phyloP scores from a whole-genome alignment of 371 early-diverging fungal genomes.

The Circinella minor region DNA sequence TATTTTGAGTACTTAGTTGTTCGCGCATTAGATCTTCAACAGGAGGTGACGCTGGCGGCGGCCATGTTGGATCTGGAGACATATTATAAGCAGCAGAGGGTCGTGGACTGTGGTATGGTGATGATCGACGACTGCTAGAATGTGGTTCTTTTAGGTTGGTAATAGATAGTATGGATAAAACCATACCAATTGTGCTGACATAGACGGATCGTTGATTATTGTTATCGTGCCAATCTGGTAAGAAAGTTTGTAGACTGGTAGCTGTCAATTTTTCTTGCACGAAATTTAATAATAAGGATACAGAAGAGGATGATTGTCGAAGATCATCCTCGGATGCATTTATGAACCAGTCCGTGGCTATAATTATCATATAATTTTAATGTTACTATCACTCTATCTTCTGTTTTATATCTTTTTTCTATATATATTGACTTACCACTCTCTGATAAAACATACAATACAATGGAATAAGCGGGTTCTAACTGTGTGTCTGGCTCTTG shows the following conservation, averaged over 20 bases:
- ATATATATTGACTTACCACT: slow-evolving; percentile 20
- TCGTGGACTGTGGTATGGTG: slow-evolving; percentile 32
- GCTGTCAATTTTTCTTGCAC: slow-evolving; percentile 34
- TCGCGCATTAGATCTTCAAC: slow-evolving; percentile 1
- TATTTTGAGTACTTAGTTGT: slow-evolving; percentile 5
- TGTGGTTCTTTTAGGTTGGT: slow-evolving; percentile 17
- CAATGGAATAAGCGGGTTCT: slow-evolving; percentile 29
- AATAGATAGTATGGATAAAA: slow-evolving; percentile 31
- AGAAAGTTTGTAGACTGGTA: slow-evolving; percentile 18
- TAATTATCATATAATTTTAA: neutral
- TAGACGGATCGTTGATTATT: slow-evolving; percentile 20
- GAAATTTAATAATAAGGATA: slow-evolving; percentile 21
- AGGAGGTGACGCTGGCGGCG: neutral
- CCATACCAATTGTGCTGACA: slow-evolving; percentile 28
- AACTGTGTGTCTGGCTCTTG: slow-evolving; percentile 22
- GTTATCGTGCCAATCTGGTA: slow-evolving; percentile 17
- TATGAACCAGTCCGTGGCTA: slow-evolving; percentile 37
- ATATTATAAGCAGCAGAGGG: slow-evolving; percentile 16
- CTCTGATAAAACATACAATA: slow-evolving; percentile 37
- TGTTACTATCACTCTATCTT: neutral
- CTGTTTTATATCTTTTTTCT: neutral
- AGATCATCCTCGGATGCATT: slow-evolving; percentile 26
- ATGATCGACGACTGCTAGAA: slow-evolving; percentile 8
- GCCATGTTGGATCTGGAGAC: neutral
- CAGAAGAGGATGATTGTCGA: slow-evolving; percentile 20